phyloP scores from a whole-genome alignment of 1,284 basidiomycete genomes.

The Cutaneotrichosporon spelunceum region DNA sequence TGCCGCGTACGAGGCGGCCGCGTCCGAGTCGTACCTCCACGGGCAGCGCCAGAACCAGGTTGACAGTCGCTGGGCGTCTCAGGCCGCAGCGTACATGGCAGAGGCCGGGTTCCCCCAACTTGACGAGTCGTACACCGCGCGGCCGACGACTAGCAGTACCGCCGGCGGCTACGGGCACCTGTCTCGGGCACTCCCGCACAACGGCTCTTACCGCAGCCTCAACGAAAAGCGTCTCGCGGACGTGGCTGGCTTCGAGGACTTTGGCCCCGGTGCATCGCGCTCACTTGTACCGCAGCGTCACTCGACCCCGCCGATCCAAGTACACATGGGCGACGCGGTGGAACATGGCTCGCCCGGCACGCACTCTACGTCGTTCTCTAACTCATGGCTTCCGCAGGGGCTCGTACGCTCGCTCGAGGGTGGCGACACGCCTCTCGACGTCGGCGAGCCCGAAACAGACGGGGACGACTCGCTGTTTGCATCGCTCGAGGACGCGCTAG shows the following conservation, averaged over 20 bases:
- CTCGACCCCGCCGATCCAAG: conserved; percentile 11
- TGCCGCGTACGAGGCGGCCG: conserved; percentile 46
- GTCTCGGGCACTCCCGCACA: conserved; percentile 24
- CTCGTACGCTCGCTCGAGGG: conserved; percentile 51
- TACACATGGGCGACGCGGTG: conserved; percentile 2
- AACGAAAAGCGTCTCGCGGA: conserved; percentile 27
- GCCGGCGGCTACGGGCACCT: conserved; percentile 34
- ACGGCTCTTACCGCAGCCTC: conserved; percentile 31
- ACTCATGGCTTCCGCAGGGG: conserved; percentile 49
- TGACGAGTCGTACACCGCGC: conserved; percentile 46
- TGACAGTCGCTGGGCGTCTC: conserved; percentile 41
- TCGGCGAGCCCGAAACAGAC: conserved; percentile 18
- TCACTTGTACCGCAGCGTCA: conserved; percentile 17
- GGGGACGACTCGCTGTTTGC: conserved; percentile 19
- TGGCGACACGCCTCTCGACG: conserved; percentile 44
- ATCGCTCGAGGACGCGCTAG: conserved; percentile 12
- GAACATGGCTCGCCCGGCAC: conserved; percentile 49
- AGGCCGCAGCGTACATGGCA: conserved; percentile 49
- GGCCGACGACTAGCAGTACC: conserved; percentile 25
- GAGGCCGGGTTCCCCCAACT: conserved; percentile 48
- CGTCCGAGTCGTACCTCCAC: conserved; percentile 42
- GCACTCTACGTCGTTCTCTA: conserved; percentile 49
- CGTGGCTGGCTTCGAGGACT: conserved; percentile 50
- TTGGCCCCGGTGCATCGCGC: conserved; percentile 42
- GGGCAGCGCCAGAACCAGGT: conserved; percentile 32